Conservation (phyloP, 23 red algal species). For the Gracilaria domingensis region DNA sequence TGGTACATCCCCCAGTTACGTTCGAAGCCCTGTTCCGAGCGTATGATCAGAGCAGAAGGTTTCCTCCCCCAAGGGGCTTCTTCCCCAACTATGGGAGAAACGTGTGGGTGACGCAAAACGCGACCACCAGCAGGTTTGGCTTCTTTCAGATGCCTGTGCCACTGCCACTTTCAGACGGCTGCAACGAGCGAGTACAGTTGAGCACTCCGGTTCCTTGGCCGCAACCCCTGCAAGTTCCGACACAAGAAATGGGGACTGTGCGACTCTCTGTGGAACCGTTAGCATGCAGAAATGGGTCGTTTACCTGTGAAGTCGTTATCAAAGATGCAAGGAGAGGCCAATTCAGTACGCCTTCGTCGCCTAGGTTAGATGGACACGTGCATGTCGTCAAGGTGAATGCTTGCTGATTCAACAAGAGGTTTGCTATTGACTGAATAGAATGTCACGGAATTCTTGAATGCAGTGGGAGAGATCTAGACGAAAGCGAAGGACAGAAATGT, state of each 20-base stretch:
- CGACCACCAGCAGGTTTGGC: neutral
- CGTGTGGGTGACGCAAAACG: slow-evolving; percentile 25
- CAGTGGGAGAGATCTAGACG: too few relatives aligned
- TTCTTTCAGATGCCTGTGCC: slow-evolving; percentile 22
- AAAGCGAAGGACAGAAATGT: too few relatives aligned
- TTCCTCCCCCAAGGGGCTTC: neutral
- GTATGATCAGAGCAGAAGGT: neutral
- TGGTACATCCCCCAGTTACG: neutral
- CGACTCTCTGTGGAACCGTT: neutral
- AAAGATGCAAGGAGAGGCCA: neutral
- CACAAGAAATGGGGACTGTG: neutral
- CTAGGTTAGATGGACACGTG: slow-evolving; percentile 10
- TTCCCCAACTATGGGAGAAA: neutral
- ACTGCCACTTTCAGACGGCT: neutral
- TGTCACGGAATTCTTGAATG: too few relatives aligned
- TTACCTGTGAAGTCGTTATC: slow-evolving; percentile 14
- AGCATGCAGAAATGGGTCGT: slow-evolving; percentile 20
- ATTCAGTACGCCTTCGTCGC: neutral
- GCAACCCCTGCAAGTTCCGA: slow-evolving; percentile 4
- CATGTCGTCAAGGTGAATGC: slow-evolving; percentile 3
- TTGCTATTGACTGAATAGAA: too few relatives aligned
- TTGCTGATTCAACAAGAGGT: too few relatives aligned
- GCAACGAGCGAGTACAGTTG: slow-evolving; percentile 12
- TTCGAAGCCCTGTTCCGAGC: neutral
- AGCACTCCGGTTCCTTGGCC: slow-evolving; percentile 1